Evolutionary conservation across 805 yeast species (phyloP).

Genomic region (Candida nitratophila): DNA sequence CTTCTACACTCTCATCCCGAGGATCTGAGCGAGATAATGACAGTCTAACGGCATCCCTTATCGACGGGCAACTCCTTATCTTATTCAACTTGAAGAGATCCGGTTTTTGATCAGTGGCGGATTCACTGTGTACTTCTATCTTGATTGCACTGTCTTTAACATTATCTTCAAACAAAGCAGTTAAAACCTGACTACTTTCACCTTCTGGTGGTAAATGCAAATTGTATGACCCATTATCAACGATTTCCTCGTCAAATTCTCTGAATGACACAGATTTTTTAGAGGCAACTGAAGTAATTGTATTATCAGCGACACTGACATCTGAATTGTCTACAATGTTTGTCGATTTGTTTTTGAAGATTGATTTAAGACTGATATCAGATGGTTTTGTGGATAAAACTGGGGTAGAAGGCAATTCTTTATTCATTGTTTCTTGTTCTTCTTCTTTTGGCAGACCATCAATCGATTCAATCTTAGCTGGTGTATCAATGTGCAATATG

Average conservation of each 20-base stretch:
- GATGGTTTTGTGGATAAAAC: neutral
- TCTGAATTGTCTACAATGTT: neutral
- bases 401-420: neutral
- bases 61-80: neutral
- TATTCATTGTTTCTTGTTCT: neutral
- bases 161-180: no score
- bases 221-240: no score
- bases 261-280: neutral
- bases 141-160: no score
- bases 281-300: neutral
- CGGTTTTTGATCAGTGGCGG: neutral
- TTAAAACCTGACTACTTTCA: no score
- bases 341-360: neutral
- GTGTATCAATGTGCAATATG: no score
- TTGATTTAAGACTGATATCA: neutral
- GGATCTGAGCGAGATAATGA: neutral
- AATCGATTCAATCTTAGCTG: no score
- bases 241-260: neutral
- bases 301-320: no score
- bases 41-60: neutral
- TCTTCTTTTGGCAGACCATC: no score
- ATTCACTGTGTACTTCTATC: neutral
- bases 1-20: neutral
- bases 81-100: neutral
- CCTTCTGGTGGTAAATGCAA: no score